Evolutionary conservation across 2,329 filamentous ascomycete genomes (phyloP).

Genomic region (Colletotrichum sp.): DNA sequence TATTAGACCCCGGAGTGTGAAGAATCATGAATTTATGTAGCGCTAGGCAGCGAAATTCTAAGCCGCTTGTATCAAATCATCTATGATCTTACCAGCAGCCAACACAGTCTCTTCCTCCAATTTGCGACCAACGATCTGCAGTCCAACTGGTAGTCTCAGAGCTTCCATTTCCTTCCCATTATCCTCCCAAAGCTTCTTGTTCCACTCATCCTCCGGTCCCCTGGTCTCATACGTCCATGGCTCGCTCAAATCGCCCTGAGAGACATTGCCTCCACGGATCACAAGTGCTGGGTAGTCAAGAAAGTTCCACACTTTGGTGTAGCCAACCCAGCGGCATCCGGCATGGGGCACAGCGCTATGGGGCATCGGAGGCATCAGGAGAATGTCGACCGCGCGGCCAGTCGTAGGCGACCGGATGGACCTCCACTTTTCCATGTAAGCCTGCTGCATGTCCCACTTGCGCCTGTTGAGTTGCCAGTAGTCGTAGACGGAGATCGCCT

Average conservation of each 20-base stretch:
- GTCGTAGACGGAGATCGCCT: constrained; percentile 63
- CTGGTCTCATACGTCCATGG: constrained; percentile 22
- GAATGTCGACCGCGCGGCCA: constrained; percentile 55
- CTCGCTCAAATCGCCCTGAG: constrained; percentile 40
- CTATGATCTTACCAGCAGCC: constrained; percentile 6
- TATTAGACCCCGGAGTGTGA: no score
- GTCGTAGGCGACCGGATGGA: constrained; percentile 42
- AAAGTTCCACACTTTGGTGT: constrained; percentile 42
- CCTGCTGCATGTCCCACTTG: constrained; percentile 48
- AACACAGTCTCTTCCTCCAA: constrained; percentile 4
- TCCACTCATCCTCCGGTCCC: constrained; percentile 1
- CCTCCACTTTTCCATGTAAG: constrained; percentile 63
- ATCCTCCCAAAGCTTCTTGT: background rate
- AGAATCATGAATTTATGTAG: no score
- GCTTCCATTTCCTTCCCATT: background rate
- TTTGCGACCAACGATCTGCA: constrained; percentile 8
- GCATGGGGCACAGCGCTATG: constrained; percentile 58
- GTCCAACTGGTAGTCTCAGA: background rate
- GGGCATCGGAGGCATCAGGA: constrained; percentile 65
- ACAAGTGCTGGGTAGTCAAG: constrained; percentile 41
- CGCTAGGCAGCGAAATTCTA: background rate
- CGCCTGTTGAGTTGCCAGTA: constrained; percentile 72
- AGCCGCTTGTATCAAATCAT: background rate
- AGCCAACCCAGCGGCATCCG: constrained; percentile 51
- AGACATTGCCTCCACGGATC: constrained; percentile 36